Base-by-base conservation (phyloP, 2,329 filamentous ascomycete genomes). In the Fusarium tjaetaba region DNA sequence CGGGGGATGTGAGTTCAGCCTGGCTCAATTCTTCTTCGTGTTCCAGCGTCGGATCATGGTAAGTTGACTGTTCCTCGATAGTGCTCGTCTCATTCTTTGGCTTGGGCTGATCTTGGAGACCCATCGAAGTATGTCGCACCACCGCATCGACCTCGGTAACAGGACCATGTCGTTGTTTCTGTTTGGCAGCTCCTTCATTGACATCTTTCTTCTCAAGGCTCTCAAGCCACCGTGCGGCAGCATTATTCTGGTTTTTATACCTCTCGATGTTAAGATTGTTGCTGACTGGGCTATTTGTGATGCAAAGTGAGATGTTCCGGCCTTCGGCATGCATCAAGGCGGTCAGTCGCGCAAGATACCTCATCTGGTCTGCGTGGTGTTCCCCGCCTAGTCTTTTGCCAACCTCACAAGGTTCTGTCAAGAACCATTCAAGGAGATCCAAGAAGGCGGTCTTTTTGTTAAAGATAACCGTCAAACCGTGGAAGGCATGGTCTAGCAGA, bases 391-490 rank as follows among this genome's bases (percentile, higher is more conserved):
- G 13, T 4, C 26, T 38, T 28, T 39, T 55, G 3, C 51, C 51
- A 22, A 39, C 20, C 2, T 39, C 36, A 7, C 36, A 55, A 2
- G 20, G 24, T 22, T 55, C 36, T 2, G 11, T n/a, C 1, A n/a
- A 39, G 24, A 39, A 55, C 51, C 51, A 39, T 16, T 55, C 10
- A 2, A 39, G 14, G 0, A 55, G 24, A 13, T 55, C 24, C 1
- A 55, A 4, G 2, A 30, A 55, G 0, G 15, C 0, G 2, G 5
- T 3, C 3, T 55, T 55, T 2, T n/a, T 16, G 4, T 41, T 7
- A 30, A 55, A 55, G 1, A 41, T n/a, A 0, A 41, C 2, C 2
- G n/a, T 30, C 0, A 3, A 2, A 1, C 14, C 36, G 2, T 55
- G 51, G 10, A 55, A 55, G 8, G 52, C 36, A 3, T 55, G 52